Base-by-base conservation (phyloP, 768 basidiomycete species). In the Chlorophyllum brunneum region DNA sequence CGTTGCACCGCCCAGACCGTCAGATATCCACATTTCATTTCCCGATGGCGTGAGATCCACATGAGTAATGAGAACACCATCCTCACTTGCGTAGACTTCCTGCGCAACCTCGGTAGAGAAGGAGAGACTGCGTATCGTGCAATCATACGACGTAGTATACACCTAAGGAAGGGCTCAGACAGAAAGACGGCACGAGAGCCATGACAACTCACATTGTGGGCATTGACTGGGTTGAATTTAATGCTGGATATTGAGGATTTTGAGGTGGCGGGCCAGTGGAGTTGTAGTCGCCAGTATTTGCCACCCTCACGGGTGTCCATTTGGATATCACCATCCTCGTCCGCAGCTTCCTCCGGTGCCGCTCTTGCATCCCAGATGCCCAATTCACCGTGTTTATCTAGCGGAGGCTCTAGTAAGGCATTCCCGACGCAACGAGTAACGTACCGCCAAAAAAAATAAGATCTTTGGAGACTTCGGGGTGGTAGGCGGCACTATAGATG, bases 341-440 rank as follows among this genome's bases (percentile, higher is more conserved):
- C 86, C 2, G 70, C 72, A 1, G 71, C 72, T 59, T 89, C 88
- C 26, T 88, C 86, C 18, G 68, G 59, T 7, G 82, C 70, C 2
- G 91, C 88, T 55, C 80, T 79, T 8, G 91, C 85, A 67, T 93
- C 91, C 91, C 91, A 93, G 30, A 93, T 84, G 2, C 89, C 91
- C 34, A 93, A 70, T 59, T 84, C 79, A 0, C 91, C 91, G 57
- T 88, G 82, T 60, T 92, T 93, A 60, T 92, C 91, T 91, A 54
- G 46, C 31, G 24, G 18, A 51, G 16, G n/a, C 46, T 55, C 15
- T 4, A 20, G 27, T 34, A 54, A 29, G 42, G 49, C 37, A 29
- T 11, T 11, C 34, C 5, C 10, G 39, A 15, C 16, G 36, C 18
- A 34, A 37, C 2, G 33, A 45, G 23, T 16, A 13, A 51, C 68